Evolutionary conservation across 208 protist genomes (phyloP).

Genomic region (Acanthamoeba divionensis): DNA sequence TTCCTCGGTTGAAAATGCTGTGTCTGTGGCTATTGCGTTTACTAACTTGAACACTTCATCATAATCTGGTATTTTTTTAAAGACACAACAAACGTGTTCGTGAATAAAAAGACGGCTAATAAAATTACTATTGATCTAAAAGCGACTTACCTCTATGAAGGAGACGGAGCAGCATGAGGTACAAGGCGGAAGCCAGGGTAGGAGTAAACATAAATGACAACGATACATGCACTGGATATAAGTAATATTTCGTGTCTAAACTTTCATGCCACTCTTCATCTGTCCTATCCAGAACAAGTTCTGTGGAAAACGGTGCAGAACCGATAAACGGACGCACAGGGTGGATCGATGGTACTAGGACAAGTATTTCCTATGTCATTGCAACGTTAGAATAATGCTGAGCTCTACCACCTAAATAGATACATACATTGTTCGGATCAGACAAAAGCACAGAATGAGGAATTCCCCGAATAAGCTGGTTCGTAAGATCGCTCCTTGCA

Average conservation of each 20-base stretch:
- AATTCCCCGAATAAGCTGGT: conserved; percentile 50
- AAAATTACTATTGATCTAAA: no score
- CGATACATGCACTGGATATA: conserved; percentile 86
- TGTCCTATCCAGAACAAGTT: conserved; percentile 80
- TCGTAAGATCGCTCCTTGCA: background rate
- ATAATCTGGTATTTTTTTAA: background rate
- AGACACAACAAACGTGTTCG: no score
- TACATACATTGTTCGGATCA: conserved; percentile 27
- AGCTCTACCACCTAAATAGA: background rate
- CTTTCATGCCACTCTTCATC: conserved; percentile 79
- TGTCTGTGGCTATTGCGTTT: conserved; percentile 57
- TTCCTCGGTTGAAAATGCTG: conserved; percentile 51
- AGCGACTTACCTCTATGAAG: conserved; percentile 73
- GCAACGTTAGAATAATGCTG: background rate
- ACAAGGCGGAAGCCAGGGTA: conserved; percentile 86
- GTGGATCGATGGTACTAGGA: conserved; percentile 27
- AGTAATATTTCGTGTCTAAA: conserved; percentile 84
- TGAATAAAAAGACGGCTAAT: no score
- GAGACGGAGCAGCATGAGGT: conserved; percentile 88
- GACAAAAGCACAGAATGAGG: conserved; percentile 61
- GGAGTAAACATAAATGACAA: conserved; percentile 84
- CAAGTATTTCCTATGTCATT: background rate
- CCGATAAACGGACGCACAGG: conserved; percentile 42
- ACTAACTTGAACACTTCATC: background rate
- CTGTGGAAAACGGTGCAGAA: conserved; percentile 30